Evolutionary conservation across 495 filamentous ascomycete species (phyloP), one percentile per base, ranked within the genome.

Genomic region (Penicilliopsis zonata): DNA sequence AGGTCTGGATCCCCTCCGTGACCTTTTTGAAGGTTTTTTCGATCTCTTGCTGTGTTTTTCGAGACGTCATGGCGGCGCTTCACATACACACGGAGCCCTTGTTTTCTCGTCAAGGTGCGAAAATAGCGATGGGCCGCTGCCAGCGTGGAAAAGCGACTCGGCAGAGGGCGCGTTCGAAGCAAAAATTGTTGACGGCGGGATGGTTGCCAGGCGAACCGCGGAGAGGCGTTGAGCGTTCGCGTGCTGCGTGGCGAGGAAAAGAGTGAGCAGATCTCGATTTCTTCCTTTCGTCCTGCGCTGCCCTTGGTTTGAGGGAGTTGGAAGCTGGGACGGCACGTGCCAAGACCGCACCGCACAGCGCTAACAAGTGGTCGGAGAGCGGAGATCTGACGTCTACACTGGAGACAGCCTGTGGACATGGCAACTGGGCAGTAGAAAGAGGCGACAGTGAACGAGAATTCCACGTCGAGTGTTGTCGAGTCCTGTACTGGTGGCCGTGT

Each of bases 21-120:
- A 94, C 84, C 63, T 88, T 88, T 62, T 98, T 98, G 75, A 95
- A 96, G 71, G 83, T 90, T 64, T 90, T 90, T 38, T 98, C 90
- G 51, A 94, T 86, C 59, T 95, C 88, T 59, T 94, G 86, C 52
- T 86, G 80, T 30, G 94, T 76, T 67, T 98, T 98, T 52, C 90
- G 76, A 50, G 81, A 80, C 40, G 90, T 81, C 90, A 98, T 98
- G 44, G 56, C 40, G 90, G 80, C 90, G 96, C 30, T 49, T 44
- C 36, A 38, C 35, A 35, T 33, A 45, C 36, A 46, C 37, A 49
- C 31, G 32, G 31, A 34, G 33, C 34, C 33, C 19, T 20, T 3
- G 30, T 3, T 16, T 13, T 16, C 28, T 3, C 18, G 9, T 30
- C 28, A 16, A 17, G 5, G 14, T 3, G 14, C n/a, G 14, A 14